Conservation (phyloP, 306 rosid species). For the Castanospermum australe region DNA sequence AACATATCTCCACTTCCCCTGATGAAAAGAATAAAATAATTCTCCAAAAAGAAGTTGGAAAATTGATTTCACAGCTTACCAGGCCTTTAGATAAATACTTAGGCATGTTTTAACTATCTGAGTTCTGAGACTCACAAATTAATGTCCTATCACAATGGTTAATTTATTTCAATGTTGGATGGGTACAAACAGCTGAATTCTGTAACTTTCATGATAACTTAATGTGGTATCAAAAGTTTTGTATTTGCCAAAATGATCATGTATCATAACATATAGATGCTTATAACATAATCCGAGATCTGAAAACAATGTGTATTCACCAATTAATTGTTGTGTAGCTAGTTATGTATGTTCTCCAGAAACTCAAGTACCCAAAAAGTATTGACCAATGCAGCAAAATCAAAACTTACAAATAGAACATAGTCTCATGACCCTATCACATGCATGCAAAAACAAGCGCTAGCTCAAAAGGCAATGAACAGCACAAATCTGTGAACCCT, state of each 20-base stretch:
- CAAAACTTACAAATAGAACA: not conserved
- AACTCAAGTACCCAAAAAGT: not conserved
- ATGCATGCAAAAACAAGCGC: conserved; percentile 7
- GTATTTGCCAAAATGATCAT: not conserved
- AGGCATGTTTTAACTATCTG: not conserved
- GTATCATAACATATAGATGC: not conserved
- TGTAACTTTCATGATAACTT: not conserved
- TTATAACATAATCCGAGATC: not conserved
- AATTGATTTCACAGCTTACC: not conserved
- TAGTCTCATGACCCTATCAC: not conserved
- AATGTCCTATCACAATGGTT: not conserved
- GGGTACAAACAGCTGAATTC: not conserved
- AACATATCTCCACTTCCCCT: not conserved
- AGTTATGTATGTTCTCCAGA: not conserved
- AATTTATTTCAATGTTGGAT: not conserved
- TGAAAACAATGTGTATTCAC: not conserved
- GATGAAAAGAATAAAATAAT: not conserved
- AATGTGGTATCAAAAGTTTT: not conserved
- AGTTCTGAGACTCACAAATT: not conserved
- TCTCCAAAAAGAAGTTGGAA: not conserved
- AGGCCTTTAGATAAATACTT: not conserved
- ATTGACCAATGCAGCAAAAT: not conserved
- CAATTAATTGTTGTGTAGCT: not conserved
- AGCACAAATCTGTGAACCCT: not conserved
- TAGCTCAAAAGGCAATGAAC: not conserved